Evolutionary conservation across 805 yeast genomes (phyloP).

Genomic region (Metschnikowia arizonensis): DNA sequence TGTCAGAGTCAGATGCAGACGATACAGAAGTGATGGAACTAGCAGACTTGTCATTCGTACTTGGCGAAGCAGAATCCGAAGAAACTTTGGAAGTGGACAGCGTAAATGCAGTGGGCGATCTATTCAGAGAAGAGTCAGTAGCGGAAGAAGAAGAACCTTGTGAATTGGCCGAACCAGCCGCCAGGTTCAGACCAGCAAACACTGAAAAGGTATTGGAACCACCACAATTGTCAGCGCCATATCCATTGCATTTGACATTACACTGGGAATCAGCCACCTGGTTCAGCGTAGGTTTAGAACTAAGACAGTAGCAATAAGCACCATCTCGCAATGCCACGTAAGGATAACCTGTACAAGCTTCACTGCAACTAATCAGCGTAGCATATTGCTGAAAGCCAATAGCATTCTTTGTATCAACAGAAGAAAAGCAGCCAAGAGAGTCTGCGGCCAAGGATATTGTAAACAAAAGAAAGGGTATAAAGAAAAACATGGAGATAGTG

Average conservation of each 20-base stretch:
- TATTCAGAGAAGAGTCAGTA: not conserved
- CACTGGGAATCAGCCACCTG: slow-evolving; percentile 21
- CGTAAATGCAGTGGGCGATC: no score
- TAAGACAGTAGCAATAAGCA: slow-evolving; percentile 37
- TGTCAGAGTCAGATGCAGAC: not conserved
- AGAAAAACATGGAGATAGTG: not conserved
- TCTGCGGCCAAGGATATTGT: slow-evolving; percentile 5
- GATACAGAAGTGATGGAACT: not conserved
- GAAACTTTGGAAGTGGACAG: not conserved
- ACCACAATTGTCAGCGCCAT: slow-evolving; percentile 34
- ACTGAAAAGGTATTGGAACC: slow-evolving; percentile 32
- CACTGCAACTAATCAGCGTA: slow-evolving; percentile 28
- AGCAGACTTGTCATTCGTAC: not conserved
- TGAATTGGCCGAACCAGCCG: no score
- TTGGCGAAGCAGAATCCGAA: not conserved
- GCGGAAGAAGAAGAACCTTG: no score
- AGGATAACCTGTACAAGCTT: slow-evolving; percentile 29
- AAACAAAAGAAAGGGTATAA: slow-evolving; percentile 1
- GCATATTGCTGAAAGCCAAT: slow-evolving; percentile 27
- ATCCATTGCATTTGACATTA: slow-evolving; percentile 33
- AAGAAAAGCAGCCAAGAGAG: slow-evolving; percentile 28
- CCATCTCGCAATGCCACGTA: slow-evolving; percentile 39
- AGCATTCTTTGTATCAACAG: slow-evolving; percentile 24
- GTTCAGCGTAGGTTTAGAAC: slow-evolving; percentile 23
- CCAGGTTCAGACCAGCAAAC: slow-evolving; percentile 12